These are phyloP conservation scores for Vitis hybrid DNA, from an alignment of 177 flowering plant genomes.

Conservation along the genomic window DNA sequence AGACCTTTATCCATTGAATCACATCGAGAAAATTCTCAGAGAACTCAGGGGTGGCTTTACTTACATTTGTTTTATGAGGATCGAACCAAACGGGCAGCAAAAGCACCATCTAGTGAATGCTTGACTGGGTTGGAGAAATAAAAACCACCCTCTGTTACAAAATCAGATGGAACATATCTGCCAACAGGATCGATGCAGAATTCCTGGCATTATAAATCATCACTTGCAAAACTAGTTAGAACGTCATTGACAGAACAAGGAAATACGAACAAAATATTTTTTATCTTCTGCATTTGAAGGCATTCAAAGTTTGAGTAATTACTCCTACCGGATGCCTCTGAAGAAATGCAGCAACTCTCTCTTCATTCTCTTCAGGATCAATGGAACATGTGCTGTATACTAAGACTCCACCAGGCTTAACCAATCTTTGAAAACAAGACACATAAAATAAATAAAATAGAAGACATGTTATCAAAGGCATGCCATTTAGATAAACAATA, in stretches of 20 bases:
- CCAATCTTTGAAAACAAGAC: conserved; percentile 51
- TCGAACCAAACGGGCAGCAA: conserved; percentile 83
- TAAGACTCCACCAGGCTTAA: conserved; percentile 78
- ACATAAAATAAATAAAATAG: background rate
- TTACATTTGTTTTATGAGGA: conserved; percentile 15
- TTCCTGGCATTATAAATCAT: conserved; percentile 44
- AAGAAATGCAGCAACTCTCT: conserved; percentile 80
- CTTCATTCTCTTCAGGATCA: conserved; percentile 89
- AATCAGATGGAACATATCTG: conserved; percentile 57
- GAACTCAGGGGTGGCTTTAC: conserved; percentile 2
- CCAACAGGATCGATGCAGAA: conserved; percentile 62
- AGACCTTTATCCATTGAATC: too few relatives aligned
- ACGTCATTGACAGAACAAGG: background rate
- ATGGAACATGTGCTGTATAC: conserved; percentile 95
- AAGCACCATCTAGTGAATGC: conserved; percentile 87
- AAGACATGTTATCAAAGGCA: background rate
- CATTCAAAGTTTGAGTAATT: background rate
- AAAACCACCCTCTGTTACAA: conserved; percentile 66
- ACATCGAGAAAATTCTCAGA: too few relatives aligned
- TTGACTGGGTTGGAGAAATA: conserved; percentile 76
- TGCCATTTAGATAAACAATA: background rate
- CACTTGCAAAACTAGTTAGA: background rate
- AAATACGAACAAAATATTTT: background rate
- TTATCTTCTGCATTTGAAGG: background rate
- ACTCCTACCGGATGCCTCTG: conserved; percentile 63